Evolutionary conservation across 208 protist genomes (phyloP), one percentile per base, ranked within the genome.

Genomic region (Angomonas ambiguus): DNA sequence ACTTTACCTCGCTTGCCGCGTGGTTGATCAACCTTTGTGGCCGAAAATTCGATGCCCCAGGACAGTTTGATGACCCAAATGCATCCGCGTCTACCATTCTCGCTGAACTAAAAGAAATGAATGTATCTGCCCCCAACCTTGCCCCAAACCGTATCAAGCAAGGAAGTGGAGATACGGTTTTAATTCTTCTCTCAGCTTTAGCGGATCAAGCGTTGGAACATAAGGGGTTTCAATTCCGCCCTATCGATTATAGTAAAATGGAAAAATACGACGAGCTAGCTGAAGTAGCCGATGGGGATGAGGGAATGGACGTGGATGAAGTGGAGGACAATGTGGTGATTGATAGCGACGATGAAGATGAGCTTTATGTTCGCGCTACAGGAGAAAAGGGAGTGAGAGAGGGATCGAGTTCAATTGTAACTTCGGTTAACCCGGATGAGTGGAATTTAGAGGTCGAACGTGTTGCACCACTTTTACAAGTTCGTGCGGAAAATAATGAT

Each of bases 11-110:
- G 16, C 62, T 96, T 18, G 89, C 82, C 63, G 76, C 85, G 18
- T 96, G 91, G 91, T 69, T 96, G 34, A 94, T 96, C 83, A 83
- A 78, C 33, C 35, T 92, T 30, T 87, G 77, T 70, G 88, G 83
- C 2, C 82, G 89, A 48, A 68, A 73, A 5, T 80, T 90, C 69
- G 82, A 90, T 30, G 65, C 80, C 3, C 87, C 91, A 10, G 91
- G 86, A 0, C 88, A 96, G 61, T 96, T 96, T 63, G 91, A 96
- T 62, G 91, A 96, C 62, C 91, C 91, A 0, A 96, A 93, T 53
- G 85, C 82, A 2, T 85, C 85, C 1, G 80, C 91, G 0, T 94
- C 91, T 0, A 96, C 83, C 31, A 91, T 96, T 59, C 69, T 96
- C 10, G 76, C 82, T 1, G 85, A 91, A 64, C 62, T 96, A 42